Percentiles rank a stretch among this genome's conserved stretches.
Evolutionary conservation across 805 yeast species (phyloP).

Genomic region (Barnettozyma botsteinii): DNA sequence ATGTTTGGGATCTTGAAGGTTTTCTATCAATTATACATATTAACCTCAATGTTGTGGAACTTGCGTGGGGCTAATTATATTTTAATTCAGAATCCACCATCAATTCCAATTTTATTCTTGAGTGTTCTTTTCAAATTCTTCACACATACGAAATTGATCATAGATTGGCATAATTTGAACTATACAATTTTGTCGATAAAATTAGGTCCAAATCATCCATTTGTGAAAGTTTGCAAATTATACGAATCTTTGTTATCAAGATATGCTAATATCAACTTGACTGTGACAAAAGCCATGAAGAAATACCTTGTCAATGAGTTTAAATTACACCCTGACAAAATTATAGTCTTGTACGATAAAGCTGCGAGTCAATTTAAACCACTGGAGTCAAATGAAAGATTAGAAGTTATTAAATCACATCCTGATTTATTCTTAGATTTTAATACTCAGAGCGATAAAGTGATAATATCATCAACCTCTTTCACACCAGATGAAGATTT

Average conservation of each 20-base stretch:
- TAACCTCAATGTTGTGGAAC: conserved; percentile 43
- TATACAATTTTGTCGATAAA: conserved; percentile 73
- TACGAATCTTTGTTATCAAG: conserved; percentile 63
- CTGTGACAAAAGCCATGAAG: conserved; percentile 77
- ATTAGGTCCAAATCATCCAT: conserved; percentile 45
- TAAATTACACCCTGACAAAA: conserved; percentile 40
- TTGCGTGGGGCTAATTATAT: conserved; percentile 62
- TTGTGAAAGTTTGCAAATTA: conserved; percentile 51
- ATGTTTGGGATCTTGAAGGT: conserved; percentile 58
- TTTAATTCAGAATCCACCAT: conserved; percentile 88
- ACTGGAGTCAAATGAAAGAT: conserved; percentile 24
- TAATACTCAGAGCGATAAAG: conserved; percentile 40
- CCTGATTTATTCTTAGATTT: conserved; percentile 30
- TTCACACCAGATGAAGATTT: conserved; percentile 96
- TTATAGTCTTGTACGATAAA: conserved; percentile 75
- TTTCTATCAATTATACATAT: conserved; percentile 42
- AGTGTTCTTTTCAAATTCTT: conserved; percentile 48
- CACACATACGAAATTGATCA: conserved; percentile 55
- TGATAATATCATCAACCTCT: conserved; percentile 85
- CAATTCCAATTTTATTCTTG: conserved; percentile 72
- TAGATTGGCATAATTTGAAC: conserved; percentile 97
- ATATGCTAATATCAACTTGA: conserved; percentile 64
- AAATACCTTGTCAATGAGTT: conserved; percentile 51
- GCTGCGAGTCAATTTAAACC: conserved; percentile 71
- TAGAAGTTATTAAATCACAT: conserved; percentile 32